Evolutionary conservation across 1,284 basidiomycete genomes (phyloP).

Genomic region (Athelia psychrophila): DNA sequence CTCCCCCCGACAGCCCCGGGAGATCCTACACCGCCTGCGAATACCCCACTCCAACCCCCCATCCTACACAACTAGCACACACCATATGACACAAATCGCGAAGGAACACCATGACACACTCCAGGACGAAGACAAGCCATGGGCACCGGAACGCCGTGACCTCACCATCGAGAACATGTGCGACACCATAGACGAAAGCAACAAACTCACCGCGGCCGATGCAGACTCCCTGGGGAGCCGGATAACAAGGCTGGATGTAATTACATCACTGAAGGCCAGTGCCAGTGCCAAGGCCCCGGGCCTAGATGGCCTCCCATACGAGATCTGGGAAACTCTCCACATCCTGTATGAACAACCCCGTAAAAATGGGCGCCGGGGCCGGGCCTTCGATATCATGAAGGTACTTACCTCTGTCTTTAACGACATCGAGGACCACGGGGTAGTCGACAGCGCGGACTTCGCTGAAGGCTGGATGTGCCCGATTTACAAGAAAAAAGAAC

Average conservation of each 20-base stretch:
- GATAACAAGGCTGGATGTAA: conserved; percentile 12
- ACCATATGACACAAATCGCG: not conserved
- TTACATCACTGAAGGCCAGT: conserved; percentile 11
- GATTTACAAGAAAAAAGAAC: conserved; percentile 29
- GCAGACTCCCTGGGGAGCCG: not conserved
- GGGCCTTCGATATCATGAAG: conserved; percentile 9
- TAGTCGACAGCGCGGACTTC: conserved; percentile 14
- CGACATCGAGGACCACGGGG: conserved; percentile 25
- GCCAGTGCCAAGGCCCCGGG: conserved; percentile 24
- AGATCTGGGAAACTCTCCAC: conserved; percentile 21
- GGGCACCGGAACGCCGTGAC: not conserved
- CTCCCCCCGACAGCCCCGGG: conserved; percentile 19
- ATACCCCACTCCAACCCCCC: conserved; percentile 1
- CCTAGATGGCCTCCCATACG: conserved; percentile 23
- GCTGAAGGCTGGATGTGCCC: conserved; percentile 30
- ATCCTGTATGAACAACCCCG: not conserved
- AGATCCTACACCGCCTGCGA: conserved; percentile 19
- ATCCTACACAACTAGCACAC: conserved; percentile 2
- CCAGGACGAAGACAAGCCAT: not conserved
- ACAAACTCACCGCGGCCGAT: conserved; percentile 5
- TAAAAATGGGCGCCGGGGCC: not conserved
- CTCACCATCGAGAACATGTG: conserved; percentile 5
- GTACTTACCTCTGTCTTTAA: conserved; percentile 18
- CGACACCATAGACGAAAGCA: conserved; percentile 1
- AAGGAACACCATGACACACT: conserved; percentile 3